These are phyloP conservation scores for Panellus pusillus DNA, from an alignment of 768 basidiomycete species.

Conservation along the genomic window DNA sequence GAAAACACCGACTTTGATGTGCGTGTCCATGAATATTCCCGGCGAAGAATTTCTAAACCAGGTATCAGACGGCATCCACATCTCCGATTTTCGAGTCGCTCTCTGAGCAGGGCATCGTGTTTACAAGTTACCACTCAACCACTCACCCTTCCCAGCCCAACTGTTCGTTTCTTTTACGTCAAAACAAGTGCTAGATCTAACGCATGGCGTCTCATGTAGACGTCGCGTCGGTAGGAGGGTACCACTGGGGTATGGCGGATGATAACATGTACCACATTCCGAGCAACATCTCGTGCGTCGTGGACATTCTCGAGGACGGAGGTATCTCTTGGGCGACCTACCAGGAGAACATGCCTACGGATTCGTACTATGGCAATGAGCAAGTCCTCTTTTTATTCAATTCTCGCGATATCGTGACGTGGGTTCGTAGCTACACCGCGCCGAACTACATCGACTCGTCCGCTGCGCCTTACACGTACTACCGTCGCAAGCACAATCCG, in stretches of 20 bases:
- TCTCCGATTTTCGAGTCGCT: slow-evolving; percentile 36
- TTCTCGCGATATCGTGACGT: slow-evolving; percentile 24
- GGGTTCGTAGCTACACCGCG: slow-evolving; percentile 35
- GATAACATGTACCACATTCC: slow-evolving; percentile 43
- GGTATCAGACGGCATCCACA: neutral
- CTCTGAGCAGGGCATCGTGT: slow-evolving; percentile 48
- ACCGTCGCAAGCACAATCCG: slow-evolving; percentile 59
- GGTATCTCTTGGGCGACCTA: slow-evolving; percentile 64
- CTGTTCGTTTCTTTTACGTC: slow-evolving; percentile 31
- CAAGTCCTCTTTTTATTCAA: slow-evolving; percentile 15
- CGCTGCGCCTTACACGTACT: slow-evolving; percentile 44
- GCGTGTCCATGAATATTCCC: slow-evolving; percentile 23
- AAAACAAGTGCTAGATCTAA: neutral
- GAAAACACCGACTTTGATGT: slow-evolving; percentile 60
- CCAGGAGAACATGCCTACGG: slow-evolving; percentile 56
- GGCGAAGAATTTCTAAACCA: neutral
- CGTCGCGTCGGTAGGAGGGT: slow-evolving; percentile 48
- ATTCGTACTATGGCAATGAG: slow-evolving; percentile 45
- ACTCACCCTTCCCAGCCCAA: slow-evolving; percentile 68
- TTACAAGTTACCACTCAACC: slow-evolving; percentile 46
- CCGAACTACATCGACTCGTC: slow-evolving; percentile 37
- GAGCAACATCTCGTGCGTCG: slow-evolving; percentile 52
- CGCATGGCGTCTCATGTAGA: slow-evolving; percentile 12
- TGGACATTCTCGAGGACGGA: slow-evolving; percentile 60
- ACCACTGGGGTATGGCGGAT: slow-evolving; percentile 49